Conservation (phyloP, 208 protist species). For the Trypanosoma caninum region DNA sequence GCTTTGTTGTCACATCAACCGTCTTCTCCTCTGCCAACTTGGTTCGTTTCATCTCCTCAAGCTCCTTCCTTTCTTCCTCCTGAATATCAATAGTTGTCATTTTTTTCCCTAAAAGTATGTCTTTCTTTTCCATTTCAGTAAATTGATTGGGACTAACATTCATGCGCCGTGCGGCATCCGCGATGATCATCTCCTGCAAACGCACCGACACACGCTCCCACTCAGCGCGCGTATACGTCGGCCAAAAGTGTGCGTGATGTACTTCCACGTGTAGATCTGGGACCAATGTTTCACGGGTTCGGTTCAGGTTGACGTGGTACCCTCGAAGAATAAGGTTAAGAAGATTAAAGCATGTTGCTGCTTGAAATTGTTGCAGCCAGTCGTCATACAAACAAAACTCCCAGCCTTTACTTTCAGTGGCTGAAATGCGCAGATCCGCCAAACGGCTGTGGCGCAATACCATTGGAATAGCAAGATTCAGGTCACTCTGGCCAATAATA, state of each 20-base stretch:
- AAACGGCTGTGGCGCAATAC: conserved; percentile 99
- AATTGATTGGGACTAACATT: conserved; percentile 99
- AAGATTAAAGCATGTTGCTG: conserved; percentile 99
- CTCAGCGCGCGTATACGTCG: conserved; percentile 97
- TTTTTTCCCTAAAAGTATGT: conserved; percentile 99
- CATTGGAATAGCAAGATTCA: conserved; percentile 99
- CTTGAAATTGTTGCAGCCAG: conserved; percentile 98
- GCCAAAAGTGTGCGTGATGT: conserved; percentile 99
- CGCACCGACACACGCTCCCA: conserved; percentile 98
- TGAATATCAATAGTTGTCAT: conserved; percentile 98
- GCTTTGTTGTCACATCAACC: conserved; percentile 48
- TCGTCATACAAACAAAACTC: conserved; percentile 99
- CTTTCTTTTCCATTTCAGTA: conserved; percentile 99
- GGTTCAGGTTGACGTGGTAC: conserved; percentile 97
- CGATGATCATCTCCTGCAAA: conserved; percentile 99
- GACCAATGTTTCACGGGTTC: conserved; percentile 96
- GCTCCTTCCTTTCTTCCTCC: conserved; percentile 98
- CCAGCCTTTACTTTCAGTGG: conserved; percentile 98
- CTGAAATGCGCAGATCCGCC: conserved; percentile 98
- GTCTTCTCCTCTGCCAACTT: conserved; percentile 67
- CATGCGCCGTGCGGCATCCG: conserved; percentile 99
- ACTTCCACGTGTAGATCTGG: conserved; percentile 97
- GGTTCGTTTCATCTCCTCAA: conserved; percentile 95
- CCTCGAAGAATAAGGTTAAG: conserved; percentile 99
- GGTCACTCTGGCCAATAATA: conserved; percentile 99